Evolutionary conservation across 306 rosid genomes (phyloP).

Genomic region (Cucumis sativus): Cucumber_9930_V3 NC_026657.2:11818001-11818500

Average conservation of each 20-base stretch:
- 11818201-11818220: slow-evolving; percentile 27
- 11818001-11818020: too few relatives aligned
- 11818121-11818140: background rate
- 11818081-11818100: too few relatives aligned
- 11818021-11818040: too few relatives aligned
- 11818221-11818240: slow-evolving; percentile 37
- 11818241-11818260: slow-evolving; percentile 10
- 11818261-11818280: background rate
- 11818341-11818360: slow-evolving; percentile 37
- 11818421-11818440: background rate
- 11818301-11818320: slow-evolving; percentile 18
- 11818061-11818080: too few relatives aligned
- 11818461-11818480: background rate
- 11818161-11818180: background rate
- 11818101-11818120: background rate
- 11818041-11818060: too few relatives aligned
- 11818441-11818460: background rate
- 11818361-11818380: slow-evolving; percentile 33
- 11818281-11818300: slow-evolving; percentile 9
- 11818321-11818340: slow-evolving; percentile 22
- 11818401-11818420: background rate
- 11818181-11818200: slow-evolving; percentile 1
- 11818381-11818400: slow-evolving; percentile 10
- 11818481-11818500: background rate
- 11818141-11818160: background rate